A percentile compares a stretch with the other conserved stretches of the same genome.
These are phyloP conservation scores for Graphilbum ipis-grandicollis DNA, from an alignment of 2,329 filamentous ascomycete genomes.

Conservation along the genomic window DNA sequence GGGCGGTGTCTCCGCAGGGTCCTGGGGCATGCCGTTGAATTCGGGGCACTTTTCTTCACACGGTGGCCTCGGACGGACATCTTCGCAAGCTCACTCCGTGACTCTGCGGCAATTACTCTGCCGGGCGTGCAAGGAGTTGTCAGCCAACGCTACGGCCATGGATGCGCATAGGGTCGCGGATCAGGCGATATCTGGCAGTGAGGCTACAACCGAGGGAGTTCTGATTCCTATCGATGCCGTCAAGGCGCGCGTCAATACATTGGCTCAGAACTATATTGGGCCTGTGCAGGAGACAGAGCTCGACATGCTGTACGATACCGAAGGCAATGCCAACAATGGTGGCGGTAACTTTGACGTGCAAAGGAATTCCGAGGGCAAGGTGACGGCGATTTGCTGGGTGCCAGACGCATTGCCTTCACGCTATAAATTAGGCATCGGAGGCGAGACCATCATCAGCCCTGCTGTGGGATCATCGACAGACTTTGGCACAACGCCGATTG, in stretches of 20 bases:
- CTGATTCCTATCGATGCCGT: conserved; percentile 50
- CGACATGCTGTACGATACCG: conserved; percentile 74
- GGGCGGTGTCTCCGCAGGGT: not conserved
- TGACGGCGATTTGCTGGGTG: conserved; percentile 33
- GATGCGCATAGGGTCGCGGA: no score
- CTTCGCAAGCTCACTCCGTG: conserved; percentile 45
- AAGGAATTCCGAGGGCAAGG: conserved; percentile 26
- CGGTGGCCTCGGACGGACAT: conserved; percentile 19
- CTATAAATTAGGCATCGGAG: conserved; percentile 2
- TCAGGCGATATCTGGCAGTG: no score
- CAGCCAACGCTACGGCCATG: conserved; percentile 8
- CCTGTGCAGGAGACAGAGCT: conserved; percentile 48
- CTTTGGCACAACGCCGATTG: conserved; percentile 1
- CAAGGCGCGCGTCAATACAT: conserved; percentile 45
- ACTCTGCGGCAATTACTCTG: conserved; percentile 59
- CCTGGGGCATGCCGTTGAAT: conserved; percentile 5
- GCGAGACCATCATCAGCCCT: conserved; percentile 41
- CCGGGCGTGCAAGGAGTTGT: conserved; percentile 52
- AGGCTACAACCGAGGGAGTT: conserved; percentile 16
- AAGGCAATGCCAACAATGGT: conserved; percentile 72
- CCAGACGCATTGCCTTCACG: conserved; percentile 22
- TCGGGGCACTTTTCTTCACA: conserved; percentile 14
- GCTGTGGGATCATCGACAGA: conserved; percentile 20
- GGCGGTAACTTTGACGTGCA: conserved; percentile 71
- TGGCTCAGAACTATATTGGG: conserved; percentile 10